These are phyloP conservation scores for Suillus subaureus DNA, from an alignment of 768 basidiomycete species.

Conservation along the genomic window DNA sequence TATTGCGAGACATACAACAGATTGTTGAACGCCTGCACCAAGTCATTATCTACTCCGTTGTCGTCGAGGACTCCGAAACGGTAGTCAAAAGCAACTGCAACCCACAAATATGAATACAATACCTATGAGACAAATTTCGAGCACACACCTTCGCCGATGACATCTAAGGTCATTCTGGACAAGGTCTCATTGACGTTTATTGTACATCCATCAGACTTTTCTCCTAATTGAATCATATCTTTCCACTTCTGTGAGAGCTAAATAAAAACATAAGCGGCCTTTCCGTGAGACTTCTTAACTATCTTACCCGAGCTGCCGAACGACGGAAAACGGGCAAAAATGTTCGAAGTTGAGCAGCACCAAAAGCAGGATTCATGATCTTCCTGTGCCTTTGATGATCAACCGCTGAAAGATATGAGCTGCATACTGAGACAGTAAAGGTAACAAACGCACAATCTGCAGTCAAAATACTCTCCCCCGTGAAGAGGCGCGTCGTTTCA, in stretches of 20 bases:
- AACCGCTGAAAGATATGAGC: conserved; percentile 14
- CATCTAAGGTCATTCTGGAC: conserved; percentile 27
- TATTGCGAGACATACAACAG: conserved; percentile 16
- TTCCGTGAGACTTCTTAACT: background rate
- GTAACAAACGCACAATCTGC: conserved; percentile 17
- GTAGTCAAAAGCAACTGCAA: conserved; percentile 26
- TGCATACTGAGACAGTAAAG: background rate
- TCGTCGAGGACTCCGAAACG: conserved; percentile 23
- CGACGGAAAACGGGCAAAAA: conserved; percentile 29
- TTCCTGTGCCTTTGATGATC: conserved; percentile 33
- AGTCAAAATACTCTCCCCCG: conserved; percentile 25
- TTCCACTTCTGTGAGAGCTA: conserved; percentile 28
- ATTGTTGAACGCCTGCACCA: conserved; percentile 18
- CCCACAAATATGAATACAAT: background rate
- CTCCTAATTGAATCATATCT: conserved; percentile 17
- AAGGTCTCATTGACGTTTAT: conserved; percentile 26
- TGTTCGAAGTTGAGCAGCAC: conserved; percentile 23
- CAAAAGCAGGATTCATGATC: conserved; percentile 32
- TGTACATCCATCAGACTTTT: conserved; percentile 10
- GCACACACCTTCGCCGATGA: conserved; percentile 30
- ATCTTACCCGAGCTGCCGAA: conserved; percentile 20
- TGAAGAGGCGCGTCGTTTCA: conserved; percentile 19
- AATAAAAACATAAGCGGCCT: background rate
- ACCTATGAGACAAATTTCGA: background rate
- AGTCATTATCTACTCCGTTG: conserved; percentile 14